Evolutionary conservation across 805 yeast species (phyloP), one percentile per base, ranked within the genome.

Genomic region (Yamadazyma kitorensis): DNA sequence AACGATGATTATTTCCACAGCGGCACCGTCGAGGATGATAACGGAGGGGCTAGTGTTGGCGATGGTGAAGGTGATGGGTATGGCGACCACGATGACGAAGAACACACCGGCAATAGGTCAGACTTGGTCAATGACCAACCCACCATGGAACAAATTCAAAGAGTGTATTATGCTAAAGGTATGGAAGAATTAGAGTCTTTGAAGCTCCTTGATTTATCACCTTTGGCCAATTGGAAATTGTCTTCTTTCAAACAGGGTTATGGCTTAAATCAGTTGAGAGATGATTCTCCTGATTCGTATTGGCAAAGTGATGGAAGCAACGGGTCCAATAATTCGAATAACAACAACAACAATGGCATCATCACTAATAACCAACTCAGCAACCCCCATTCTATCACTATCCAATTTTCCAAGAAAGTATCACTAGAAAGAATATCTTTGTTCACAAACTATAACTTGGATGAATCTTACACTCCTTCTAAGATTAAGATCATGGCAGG

Each of bases 271-370:
- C 81, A 81, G 47, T 65, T 91, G 5, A 63, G 93, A 19, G 86
- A 85, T 33, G 88, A 82, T 47, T 70, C 79, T 4, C 84, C 91
- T 0, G 68, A 72, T 18, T 61, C 79, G 1, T 91, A 70, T 55
- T 93, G 99, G 99, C 98, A 93, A 57, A 82, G 94, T 28, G 98
- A 93, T 53, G 98, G 97, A 0, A 62, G 64, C 35, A 61, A 55
- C 39, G 70, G 66, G 5, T 41, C 48, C 25, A 51, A 49, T 24
- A 49, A 45, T 33, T 36, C 39, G 8, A 49, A 45, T 31, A 34
- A 43, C 13, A 41, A 44, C 24, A 33, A 27, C 12, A 41, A 31
- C 27, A 24, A 28, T 11, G 39, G 45, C 8, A 55, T 57, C 18
- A 49, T 59, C 7, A 54, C 58, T 16, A 56, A 51, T 33, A 54